phyloP scores from a whole-genome alignment of 1,139 yeast genomes.

The Debaryomyces nepalensis region DNA sequence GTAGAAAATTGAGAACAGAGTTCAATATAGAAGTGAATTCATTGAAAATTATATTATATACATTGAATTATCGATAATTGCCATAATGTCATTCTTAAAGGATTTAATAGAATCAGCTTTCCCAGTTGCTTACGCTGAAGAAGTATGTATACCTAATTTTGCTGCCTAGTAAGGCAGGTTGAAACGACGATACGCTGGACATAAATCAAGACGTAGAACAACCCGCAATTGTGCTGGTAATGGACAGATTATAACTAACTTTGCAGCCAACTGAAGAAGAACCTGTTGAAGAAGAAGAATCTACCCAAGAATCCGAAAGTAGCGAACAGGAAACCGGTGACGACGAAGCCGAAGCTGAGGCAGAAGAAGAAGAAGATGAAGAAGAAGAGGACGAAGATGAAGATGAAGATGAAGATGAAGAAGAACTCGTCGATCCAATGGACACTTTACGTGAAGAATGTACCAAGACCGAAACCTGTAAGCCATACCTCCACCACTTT shows the following conservation, averaged over 20 bases:
- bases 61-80: conserved; percentile 8
- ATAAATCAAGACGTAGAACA: background rate
- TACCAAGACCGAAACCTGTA: conserved; percentile 68
- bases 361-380: conserved; percentile 45
- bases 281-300: conserved; percentile 11
- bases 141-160: conserved; percentile 44
- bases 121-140: conserved; percentile 91
- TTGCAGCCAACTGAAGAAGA: conserved; percentile 13
- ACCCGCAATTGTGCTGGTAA: background rate
- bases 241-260: conserved; percentile 4
- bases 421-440: conserved; percentile 69
- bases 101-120: conserved; percentile 82
- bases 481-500: conserved; percentile 83
- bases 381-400: conserved; percentile 55
- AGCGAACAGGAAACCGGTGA: conserved; percentile 22
- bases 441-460: conserved; percentile 72
- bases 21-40: conserved; percentile 1
- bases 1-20: conserved; percentile 6
- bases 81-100: conserved; percentile 59
- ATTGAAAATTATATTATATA: conserved; percentile 7
- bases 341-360: conserved; percentile 25
- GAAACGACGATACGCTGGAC: no score
- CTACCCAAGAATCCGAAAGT: conserved; percentile 6
- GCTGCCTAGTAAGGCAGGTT: no score
- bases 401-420: conserved; percentile 76